Base-by-base conservation (phyloP, 305 asterid species). In the Fraxinus paxiana region DNA sequence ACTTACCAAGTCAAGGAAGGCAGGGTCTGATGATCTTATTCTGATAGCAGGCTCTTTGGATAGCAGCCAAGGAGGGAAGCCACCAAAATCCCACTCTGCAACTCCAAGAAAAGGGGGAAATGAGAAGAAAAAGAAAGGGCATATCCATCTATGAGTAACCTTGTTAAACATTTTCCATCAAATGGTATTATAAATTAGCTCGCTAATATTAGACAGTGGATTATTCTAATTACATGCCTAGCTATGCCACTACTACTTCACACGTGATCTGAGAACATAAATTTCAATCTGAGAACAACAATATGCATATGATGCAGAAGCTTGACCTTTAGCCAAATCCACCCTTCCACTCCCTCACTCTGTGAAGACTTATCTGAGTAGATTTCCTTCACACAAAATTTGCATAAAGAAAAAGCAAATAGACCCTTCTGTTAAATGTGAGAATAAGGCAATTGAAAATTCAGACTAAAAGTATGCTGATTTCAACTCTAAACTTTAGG, bases 11-110 rank as follows among this genome's bases (percentile, higher is more conserved):
- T 83, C 77, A 83, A 91, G 89, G 80, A 90, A 95, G 77, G 90
- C 89, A 69, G 96, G 96, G 77, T 92, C 98, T 26, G 98, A 91
- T 79, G 98, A 95, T 85, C 98, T 88, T 81, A 95, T 86, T 84
- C 82, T 90, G 77, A 95, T 30, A 31, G 90, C 86, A 80, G 98
- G 98, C 83, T 95, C 94, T 87, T 90, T 78, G 48, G 97, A 87
- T 78, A 95, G 93, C 84, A 95, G 79, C 98, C 98, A 95, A 83
- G 97, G 91, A 75, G 98, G 98, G 83, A 95, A 90, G 81, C 98
- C 98, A 73, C 98, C 98, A 37, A 95, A 92, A 88, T 95, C 98
- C 98, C 98, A 95, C 87, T 95, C 98, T 95, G 93, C 85, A 84
- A 77, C 63, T 78, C 59, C 79, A 80, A 77, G 12, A 77, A 79